Percentiles rank a stretch among this genome's conserved stretches.
phyloP scores from a whole-genome alignment of 345 rosid genomes.

The Melaleuca alternifolia region DNA sequence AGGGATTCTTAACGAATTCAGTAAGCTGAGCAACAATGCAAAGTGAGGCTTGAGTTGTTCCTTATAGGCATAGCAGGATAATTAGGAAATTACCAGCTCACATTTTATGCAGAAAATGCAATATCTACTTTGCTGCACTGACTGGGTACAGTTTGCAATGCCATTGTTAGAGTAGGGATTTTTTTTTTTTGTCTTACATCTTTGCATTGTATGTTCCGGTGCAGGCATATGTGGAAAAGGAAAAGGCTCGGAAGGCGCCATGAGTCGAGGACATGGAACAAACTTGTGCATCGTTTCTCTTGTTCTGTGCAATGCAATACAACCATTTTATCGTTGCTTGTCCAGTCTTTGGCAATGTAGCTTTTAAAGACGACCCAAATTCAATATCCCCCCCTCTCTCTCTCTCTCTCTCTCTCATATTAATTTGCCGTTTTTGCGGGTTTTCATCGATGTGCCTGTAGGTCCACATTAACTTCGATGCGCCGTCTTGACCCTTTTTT shows the following conservation, averaged over 20 bases:
- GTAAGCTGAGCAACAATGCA: not conserved
- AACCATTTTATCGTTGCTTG: not conserved
- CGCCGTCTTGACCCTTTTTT: not conserved
- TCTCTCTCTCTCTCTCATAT: not conserved
- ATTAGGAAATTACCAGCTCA: not conserved
- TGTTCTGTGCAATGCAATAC: not conserved
- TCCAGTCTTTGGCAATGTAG: not conserved
- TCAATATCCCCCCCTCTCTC: not conserved
- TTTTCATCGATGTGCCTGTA: not conserved
- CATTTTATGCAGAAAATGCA: not conserved
- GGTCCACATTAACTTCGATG: not conserved
- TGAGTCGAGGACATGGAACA: not conserved
- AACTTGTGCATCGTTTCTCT: not conserved
- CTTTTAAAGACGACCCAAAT: not conserved
- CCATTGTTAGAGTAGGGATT: not conserved
- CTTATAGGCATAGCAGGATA: not conserved
- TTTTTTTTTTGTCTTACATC: not conserved
- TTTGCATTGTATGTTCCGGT: not conserved
- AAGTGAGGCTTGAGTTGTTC: not conserved
- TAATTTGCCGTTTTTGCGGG: not conserved
- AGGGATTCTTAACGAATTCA: not conserved
- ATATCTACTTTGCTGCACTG: not conserved
- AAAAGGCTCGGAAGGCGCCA: not conserved
- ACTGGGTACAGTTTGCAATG: not conserved
- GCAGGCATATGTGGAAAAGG: conserved; percentile 3